These are phyloP conservation scores for Naganishia vishniacii DNA, from an alignment of 768 basidiomycete species.

Conservation along the genomic window DNA sequence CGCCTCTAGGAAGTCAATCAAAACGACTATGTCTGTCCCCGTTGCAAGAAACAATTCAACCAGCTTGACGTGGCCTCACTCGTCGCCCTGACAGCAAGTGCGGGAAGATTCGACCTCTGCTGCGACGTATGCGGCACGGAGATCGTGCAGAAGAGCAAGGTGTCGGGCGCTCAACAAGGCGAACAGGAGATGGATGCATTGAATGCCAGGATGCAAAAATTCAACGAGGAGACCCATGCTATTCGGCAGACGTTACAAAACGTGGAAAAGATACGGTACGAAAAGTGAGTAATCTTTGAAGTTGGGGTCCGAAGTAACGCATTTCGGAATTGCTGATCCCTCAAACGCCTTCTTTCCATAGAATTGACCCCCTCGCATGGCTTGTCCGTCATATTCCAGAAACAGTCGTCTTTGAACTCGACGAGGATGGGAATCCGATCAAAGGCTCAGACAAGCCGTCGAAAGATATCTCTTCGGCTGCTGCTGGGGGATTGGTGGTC, in stretches of 20 bases:
- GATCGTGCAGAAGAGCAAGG: constrained; percentile 56
- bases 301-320: background rate
- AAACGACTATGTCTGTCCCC: constrained; percentile 93
- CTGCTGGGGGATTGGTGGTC: background rate
- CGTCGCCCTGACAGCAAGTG: constrained; percentile 12
- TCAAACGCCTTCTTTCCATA: background rate
- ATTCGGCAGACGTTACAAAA: constrained; percentile 80
- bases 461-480: background rate
- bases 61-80: constrained; percentile 79
- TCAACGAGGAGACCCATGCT: constrained; percentile 83
- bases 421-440: constrained; percentile 27
- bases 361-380: constrained; percentile 26
- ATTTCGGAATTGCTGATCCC: too few species aligned
- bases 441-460: constrained; percentile 12
- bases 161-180: constrained; percentile 17
- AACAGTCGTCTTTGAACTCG: constrained; percentile 27
- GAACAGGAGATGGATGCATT: constrained; percentile 58
- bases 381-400: constrained; percentile 28
- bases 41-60: constrained; percentile 75
- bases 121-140: constrained; percentile 83
- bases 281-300: constrained; percentile 57
- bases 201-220: constrained; percentile 91
- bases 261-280: constrained; percentile 79
- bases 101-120: constrained; percentile 53
- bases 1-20: constrained; percentile 70